Evolutionary conservation across 1,139 yeast species (phyloP).

Genomic region (Geotrichum klebahnii): DNA sequence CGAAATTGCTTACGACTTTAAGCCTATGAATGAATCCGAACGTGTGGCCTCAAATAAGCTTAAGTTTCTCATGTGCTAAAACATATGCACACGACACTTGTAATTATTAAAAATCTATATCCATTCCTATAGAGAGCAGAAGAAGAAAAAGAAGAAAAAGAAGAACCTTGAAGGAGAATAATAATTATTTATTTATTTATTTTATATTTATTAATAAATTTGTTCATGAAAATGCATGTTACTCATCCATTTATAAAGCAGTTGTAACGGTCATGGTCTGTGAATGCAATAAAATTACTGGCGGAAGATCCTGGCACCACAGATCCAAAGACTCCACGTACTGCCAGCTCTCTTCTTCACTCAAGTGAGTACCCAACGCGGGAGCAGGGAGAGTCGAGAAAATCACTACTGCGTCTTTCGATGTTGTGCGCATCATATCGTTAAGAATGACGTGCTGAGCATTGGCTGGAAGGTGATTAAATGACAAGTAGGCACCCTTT

Average conservation of each 20-base stretch:
- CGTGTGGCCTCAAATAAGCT: constrained; percentile 13
- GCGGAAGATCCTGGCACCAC: constrained; percentile 81
- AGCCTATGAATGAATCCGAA: constrained; percentile 46
- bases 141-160: not conserved
- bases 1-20: constrained; percentile 47
- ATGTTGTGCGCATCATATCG: constrained; percentile 69
- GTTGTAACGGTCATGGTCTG: constrained; percentile 95
- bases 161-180: not conserved
- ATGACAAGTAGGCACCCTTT: constrained; percentile 43
- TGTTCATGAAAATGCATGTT: not conserved
- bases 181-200: not conserved
- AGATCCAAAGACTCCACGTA: constrained; percentile 72
- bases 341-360: constrained; percentile 62
- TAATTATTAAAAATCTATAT: too few species aligned
- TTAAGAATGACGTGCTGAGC: constrained; percentile 87
- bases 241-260: constrained; percentile 47
- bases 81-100: not conserved
- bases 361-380: constrained; percentile 68
- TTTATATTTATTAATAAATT: not conserved
- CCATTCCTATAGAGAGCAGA: not conserved
- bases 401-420: constrained; percentile 60
- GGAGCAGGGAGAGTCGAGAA: constrained; percentile 92
- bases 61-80: constrained; percentile 20
- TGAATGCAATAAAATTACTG: constrained; percentile 74
- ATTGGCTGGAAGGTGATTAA: constrained; percentile 82